A percentile compares a stretch with the other conserved stretches of the same genome.
These are phyloP conservation scores for Fusarium dimerum DNA, from an alignment of 2,329 filamentous ascomycete genomes.

Conservation along the genomic window DNA sequence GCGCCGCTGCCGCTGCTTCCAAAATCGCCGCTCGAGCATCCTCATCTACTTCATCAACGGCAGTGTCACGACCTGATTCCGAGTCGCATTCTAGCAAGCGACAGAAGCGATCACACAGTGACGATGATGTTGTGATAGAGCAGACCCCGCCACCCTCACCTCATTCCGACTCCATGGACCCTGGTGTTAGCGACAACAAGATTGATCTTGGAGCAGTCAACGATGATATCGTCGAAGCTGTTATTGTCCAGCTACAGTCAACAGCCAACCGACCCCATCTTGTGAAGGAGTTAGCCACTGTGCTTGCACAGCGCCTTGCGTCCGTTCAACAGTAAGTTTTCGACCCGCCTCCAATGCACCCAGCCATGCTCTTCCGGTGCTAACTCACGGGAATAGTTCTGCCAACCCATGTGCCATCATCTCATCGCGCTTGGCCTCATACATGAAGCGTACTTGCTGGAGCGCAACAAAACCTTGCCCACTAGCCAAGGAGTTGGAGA, in stretches of 20 bases:
- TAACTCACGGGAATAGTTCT: slow-evolving; percentile 62
- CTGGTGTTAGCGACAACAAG: slow-evolving; percentile 29
- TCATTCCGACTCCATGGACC: slow-evolving; percentile 30
- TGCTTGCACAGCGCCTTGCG: slow-evolving; percentile 73
- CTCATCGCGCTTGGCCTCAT: slow-evolving; percentile 85
- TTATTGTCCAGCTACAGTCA: slow-evolving; percentile 84
- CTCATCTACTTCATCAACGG: slow-evolving; percentile 33
- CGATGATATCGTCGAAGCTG: slow-evolving; percentile 92
- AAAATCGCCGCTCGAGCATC: slow-evolving; percentile 37
- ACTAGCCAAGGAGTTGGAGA: slow-evolving; percentile 88
- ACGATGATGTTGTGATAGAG: slow-evolving; percentile 72
- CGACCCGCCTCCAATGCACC: slow-evolving; percentile 7
- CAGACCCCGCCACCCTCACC: slow-evolving; percentile 65
- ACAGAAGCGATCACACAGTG: slow-evolving; percentile 77
- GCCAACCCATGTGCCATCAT: slow-evolving; percentile 95
- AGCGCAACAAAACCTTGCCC: slow-evolving; percentile 79
- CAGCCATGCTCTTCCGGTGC: slow-evolving; percentile 16
- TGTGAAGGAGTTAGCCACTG: slow-evolving; percentile 86
- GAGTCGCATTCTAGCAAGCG: slow-evolving; percentile 59
- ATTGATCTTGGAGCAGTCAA: slow-evolving; percentile 78
- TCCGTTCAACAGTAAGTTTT: slow-evolving; percentile 86
- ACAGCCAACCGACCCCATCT: slow-evolving; percentile 91
- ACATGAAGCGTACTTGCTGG: slow-evolving; percentile 85
- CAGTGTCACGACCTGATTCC: slow-evolving; percentile 32
- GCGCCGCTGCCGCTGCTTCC: slow-evolving; percentile 52